Evolutionary conservation across 2,329 filamentous ascomycete genomes (phyloP).

Genomic region (Metarhizium humberi): DNA sequence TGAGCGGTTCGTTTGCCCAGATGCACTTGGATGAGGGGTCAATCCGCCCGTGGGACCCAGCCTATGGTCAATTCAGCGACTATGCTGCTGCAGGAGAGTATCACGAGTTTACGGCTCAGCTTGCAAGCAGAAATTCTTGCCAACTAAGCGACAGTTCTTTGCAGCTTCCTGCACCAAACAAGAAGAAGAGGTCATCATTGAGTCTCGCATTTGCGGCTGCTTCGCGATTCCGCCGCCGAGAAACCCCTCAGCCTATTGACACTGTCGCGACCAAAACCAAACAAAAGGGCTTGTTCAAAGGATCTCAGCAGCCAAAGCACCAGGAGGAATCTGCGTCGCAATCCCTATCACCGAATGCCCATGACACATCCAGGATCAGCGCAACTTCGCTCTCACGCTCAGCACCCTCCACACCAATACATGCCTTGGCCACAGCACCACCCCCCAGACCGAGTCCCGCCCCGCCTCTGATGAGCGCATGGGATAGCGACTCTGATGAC

Average conservation of each 20-base stretch:
- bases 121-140: conserved; percentile 14
- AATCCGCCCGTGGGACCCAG: conserved; percentile 9
- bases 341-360: neutral
- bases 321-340: neutral
- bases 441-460: conserved; percentile 6
- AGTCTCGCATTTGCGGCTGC: conserved; percentile 17
- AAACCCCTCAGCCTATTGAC: conserved; percentile 10
- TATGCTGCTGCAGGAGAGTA: conserved; percentile 23
- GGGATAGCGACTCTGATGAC: conserved; percentile 23
- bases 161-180: neutral
- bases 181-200: conserved; percentile 11
- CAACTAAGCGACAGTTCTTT: neutral
- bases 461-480: conserved; percentile 17
- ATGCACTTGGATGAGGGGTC: conserved; percentile 5
- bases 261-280: neutral
- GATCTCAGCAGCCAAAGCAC: neutral
- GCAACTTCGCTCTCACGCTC: neutral
- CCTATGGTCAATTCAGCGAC: conserved; percentile 20
- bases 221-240: conserved; percentile 18
- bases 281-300: neutral
- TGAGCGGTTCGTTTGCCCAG: neutral
- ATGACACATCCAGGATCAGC: neutral
- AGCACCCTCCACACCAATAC: neutral
- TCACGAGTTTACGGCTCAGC: conserved; percentile 22
- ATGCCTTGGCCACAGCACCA: neutral